Evolutionary conservation across 805 yeast species (phyloP).

Genomic region (Metschnikowia similis): DNA sequence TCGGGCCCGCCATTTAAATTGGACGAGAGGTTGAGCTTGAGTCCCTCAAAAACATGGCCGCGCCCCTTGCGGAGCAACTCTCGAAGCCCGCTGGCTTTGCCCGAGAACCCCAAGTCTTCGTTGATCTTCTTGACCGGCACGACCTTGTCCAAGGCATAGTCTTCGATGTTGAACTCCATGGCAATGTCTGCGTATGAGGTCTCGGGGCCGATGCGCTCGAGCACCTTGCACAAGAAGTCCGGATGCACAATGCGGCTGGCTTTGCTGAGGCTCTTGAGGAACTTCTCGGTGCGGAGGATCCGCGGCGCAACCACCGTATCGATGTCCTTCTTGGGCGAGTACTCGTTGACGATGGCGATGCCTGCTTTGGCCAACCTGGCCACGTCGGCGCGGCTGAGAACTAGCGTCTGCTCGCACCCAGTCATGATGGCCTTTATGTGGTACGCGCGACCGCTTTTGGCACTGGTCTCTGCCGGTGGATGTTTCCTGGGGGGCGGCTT

Average conservation of each 20-base stretch:
- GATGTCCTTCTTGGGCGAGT: conserved; percentile 29
- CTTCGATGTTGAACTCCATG: conserved; percentile 22
- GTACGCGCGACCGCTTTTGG: conserved; percentile 15
- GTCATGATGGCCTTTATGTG: conserved; percentile 53
- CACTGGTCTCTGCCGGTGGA: background rate
- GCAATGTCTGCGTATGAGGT: conserved; percentile 11
- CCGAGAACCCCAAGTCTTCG: conserved; percentile 22
- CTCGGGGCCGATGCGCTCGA: conserved; percentile 36
- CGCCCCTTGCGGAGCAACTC: conserved; percentile 6
- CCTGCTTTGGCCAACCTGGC: conserved; percentile 50
- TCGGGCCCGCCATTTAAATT: conserved; percentile 58
- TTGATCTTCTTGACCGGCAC: conserved; percentile 29
- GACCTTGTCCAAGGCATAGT: conserved; percentile 34
- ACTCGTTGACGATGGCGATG: conserved; percentile 46
- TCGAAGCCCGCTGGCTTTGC: conserved; percentile 13
- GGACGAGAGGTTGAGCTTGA: conserved; percentile 52
- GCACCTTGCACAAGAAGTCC: conserved; percentile 27
- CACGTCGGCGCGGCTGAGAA: conserved; percentile 40
- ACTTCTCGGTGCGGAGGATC: conserved; percentile 82
- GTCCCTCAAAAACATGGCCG: conserved; percentile 40
- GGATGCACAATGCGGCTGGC: conserved; percentile 56
- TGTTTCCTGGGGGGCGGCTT: background rate
- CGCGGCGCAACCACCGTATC: conserved; percentile 72
- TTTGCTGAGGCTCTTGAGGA: conserved; percentile 62
- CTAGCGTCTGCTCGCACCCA: conserved; percentile 52